Base-by-base conservation (phyloP, 75 land plant genomes). In the Sequoiadendron giganteum region DNA sequence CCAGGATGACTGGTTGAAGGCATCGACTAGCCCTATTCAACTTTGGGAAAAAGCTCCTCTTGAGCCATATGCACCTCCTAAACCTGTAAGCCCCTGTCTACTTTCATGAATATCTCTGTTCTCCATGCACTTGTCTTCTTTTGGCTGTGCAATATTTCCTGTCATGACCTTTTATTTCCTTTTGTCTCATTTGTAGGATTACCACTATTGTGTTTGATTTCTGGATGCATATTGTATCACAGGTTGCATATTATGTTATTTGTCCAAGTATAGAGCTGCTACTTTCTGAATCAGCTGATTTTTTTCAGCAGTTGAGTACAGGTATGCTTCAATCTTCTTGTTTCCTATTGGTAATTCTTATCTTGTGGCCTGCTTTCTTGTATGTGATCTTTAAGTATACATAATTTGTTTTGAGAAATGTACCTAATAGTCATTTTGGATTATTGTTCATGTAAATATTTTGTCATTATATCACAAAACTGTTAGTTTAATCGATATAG, bases 1-100 rank as follows among this genome's bases (percentile, higher is more conserved):
- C 90, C 99, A 98, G 91, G 99, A 98, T 90, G 99, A 98, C 91
- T 98, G 99, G 99, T 91, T 98, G 32, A 98, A 95, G 87, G 91
- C 96, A 47, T 95, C 99, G 36, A 90, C 94, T 14, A 96, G 87
- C 86, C 90, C 95, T 42, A 83, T 98, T 19, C 97, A 93, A 82
- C 87, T 92, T 11, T 98, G 99, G 99, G 99, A 98, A 65, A 98
- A 98, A 84, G 99, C 99, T 85, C 99, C 99, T 87, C 89, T 98
- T 85, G 99, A 98, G 84, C 99, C 99, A 55, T 98, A 98, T 93
- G 99, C 99, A 52, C 87, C 65, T 82, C 93, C 93, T n/a, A 98
- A 98, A 89, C 93, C 93, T 86, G 99, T 98, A 94, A 95, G 89
- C 48, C 85, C 65, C 39, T 49, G 18, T n/a, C 3, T 81, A 43